These are phyloP conservation scores for Boletus fagicola DNA, from an alignment of 768 basidiomycete genomes.

Conservation along the genomic window DNA sequence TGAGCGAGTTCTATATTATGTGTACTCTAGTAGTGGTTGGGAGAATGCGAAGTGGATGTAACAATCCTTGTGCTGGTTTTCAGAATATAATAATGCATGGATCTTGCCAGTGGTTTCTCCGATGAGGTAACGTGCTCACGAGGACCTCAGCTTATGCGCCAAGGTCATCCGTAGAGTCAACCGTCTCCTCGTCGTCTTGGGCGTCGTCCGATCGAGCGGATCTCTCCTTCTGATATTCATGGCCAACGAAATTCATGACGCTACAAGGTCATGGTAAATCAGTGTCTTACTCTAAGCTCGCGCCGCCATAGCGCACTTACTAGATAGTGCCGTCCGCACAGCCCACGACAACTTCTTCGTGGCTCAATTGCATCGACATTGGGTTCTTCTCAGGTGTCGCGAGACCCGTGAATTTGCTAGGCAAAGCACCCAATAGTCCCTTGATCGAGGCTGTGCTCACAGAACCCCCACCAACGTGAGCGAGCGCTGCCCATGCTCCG, in stretches of 20 bases:
- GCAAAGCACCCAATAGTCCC: conserved; percentile 62
- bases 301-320: conserved; percentile 43
- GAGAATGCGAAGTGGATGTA: not conserved
- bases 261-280: conserved; percentile 29
- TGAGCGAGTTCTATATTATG: conserved; percentile 4
- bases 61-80: conserved; percentile 10
- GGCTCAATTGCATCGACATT: conserved; percentile 90
- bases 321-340: conserved; percentile 92
- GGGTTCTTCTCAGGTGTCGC: conserved; percentile 91
- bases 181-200: conserved; percentile 13
- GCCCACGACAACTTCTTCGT: conserved; percentile 88
- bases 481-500: conserved; percentile 76
- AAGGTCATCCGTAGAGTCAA: conserved; percentile 18
- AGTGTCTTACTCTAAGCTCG: conserved; percentile 1
- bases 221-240: conserved; percentile 46
- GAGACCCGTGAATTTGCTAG: conserved; percentile 70
- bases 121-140: not conserved
- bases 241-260: conserved; percentile 63
- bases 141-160: conserved; percentile 5
- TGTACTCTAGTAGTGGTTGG: conserved; percentile 5
- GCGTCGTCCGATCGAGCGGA: not conserved
- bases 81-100: not conserved
- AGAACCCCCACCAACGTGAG: conserved; percentile 37
- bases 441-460: conserved; percentile 39
- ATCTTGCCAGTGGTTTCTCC: not conserved